These are phyloP conservation scores for Nemania sp. DNA, from an alignment of 2,329 filamentous ascomycete genomes.

Conservation along the genomic window DNA sequence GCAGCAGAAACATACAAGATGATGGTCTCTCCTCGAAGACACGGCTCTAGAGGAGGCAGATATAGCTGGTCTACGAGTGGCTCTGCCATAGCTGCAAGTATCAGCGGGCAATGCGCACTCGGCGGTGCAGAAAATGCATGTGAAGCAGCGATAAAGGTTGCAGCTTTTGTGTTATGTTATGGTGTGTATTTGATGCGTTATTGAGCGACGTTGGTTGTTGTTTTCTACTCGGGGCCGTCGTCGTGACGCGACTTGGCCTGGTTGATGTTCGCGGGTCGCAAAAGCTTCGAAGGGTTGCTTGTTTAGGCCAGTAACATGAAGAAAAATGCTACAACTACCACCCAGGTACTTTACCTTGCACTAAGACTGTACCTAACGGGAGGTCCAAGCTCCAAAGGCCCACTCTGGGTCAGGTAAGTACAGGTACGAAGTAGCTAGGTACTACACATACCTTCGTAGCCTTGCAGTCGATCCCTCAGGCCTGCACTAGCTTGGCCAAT, in stretches of 20 bases:
- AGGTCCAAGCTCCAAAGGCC: conserved; percentile 16
- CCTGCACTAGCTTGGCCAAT: too few relatives aligned
- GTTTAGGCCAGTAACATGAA: not conserved
- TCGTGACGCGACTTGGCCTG: conserved; percentile 23
- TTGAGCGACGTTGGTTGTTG: conserved; percentile 13
- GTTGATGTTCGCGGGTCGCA: conserved; percentile 29
- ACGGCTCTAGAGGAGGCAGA: conserved; percentile 83
- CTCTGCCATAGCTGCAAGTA: conserved; percentile 67
- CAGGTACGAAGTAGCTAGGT: too few relatives aligned
- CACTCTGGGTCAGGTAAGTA: too few relatives aligned
- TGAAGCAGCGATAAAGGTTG: conserved; percentile 31
- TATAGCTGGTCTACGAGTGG: conserved; percentile 71
- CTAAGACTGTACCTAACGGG: not conserved
- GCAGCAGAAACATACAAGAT: conserved; percentile 68
- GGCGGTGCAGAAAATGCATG: conserved; percentile 40
- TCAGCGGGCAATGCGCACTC: conserved; percentile 48
- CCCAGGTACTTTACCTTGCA: too few relatives aligned
- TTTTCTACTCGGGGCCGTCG: conserved; percentile 21
- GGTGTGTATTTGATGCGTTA: too few relatives aligned
- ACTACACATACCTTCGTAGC: not conserved
- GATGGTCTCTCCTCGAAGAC: conserved; percentile 77
- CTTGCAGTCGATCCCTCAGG: conserved; percentile 6
- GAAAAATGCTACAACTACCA: not conserved
- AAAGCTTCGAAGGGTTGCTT: conserved; percentile 23
- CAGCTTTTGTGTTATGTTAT: conserved; percentile 15